phyloP scores from a whole-genome alignment of 1,284 basidiomycete species.

The Schizopora paradoxa region DNA sequence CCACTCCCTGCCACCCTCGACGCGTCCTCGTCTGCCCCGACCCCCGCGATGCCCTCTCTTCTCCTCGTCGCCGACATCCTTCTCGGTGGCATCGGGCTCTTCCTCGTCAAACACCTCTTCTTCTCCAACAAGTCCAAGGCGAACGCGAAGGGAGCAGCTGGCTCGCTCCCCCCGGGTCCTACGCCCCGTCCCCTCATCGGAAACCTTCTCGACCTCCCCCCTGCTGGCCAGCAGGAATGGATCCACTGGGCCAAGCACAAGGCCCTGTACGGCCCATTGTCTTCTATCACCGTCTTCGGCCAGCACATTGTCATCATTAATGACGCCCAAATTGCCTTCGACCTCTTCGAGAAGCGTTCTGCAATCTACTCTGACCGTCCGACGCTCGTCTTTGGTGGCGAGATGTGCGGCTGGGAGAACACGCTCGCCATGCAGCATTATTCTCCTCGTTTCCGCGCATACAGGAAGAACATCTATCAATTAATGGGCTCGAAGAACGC shows the following conservation, averaged over 20 bases:
- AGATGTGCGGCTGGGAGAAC: slow-evolving; percentile 17
- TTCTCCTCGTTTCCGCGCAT: slow-evolving; percentile 11
- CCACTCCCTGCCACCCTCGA: too few species aligned
- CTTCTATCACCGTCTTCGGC: slow-evolving; percentile 34
- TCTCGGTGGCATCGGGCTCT: slow-evolving; percentile 12
- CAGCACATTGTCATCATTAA: slow-evolving; percentile 41
- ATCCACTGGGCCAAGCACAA: slow-evolving; percentile 16
- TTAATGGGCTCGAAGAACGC: slow-evolving; percentile 13
- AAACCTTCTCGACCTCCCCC: slow-evolving; percentile 16
- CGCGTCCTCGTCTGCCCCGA: too few species aligned
- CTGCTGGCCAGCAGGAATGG: slow-evolving; percentile 16
- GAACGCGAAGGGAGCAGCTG: too few species aligned
- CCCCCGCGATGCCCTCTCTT: too few species aligned
- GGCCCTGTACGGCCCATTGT: slow-evolving; percentile 18
- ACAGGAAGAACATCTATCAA: slow-evolving; percentile 12
- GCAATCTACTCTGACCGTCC: slow-evolving; percentile 45
- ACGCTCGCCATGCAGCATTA: slow-evolving; percentile 6
- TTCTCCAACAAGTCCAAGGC: slow-evolving; percentile 9
- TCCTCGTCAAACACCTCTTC: slow-evolving; percentile 8
- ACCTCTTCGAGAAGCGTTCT: slow-evolving; percentile 43
- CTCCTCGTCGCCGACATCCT: slow-evolving; percentile 9
- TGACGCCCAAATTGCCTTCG: slow-evolving; percentile 35
- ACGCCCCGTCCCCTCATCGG: slow-evolving; percentile 17
- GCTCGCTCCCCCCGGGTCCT: slow-evolving; percentile 8
- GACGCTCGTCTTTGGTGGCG: slow-evolving; percentile 13